Base-by-base conservation (phyloP, 805 yeast species). In the Starmerella cellae region DNA sequence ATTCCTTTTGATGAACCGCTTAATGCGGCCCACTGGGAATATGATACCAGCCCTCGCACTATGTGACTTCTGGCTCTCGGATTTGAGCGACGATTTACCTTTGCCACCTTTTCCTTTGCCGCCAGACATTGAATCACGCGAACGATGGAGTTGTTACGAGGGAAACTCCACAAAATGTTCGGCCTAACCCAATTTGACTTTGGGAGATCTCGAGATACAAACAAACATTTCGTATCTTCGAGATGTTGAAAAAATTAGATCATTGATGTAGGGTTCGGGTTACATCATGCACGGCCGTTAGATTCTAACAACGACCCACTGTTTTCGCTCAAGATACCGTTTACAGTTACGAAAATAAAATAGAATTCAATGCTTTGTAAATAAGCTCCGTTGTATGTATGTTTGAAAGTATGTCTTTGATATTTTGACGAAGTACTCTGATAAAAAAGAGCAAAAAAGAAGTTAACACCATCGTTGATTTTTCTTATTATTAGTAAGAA, bases 21-120 rank as follows among this genome's bases (percentile, higher is more conserved):
- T 95, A 58, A 88, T 91, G 79, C 97, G 87, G 69, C 97, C 97
- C 56, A 88, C 97, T 73, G 97, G 97, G 93, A 88, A 88, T 60
- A 94, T 83, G 64, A 88, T 77, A 68, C 96, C 97, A 64, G 97
- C 96, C 11, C 55, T 51, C 22, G 56, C 51, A 42, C 55, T 51
- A 43, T 54, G 57, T 5, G 56, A 53, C 34, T 46, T 48, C 42
- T 45, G 51, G 17, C 48, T 23, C 27, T 43, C 41, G 26, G 49
- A 29, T 34, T 45, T 36, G 33, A 49, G 48, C 33, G 45, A 42
- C 37, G 93, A 78, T 64, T 87, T 87, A 55, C 96, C 96, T 68
- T 87, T 88, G 60, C 96, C 96, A 54, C 97, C 96, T 75, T 88
- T 88, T 54, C 97, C 68, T 28, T 44, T 44, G 30, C 47, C 47